phyloP scores from a whole-genome alignment of 441 rosid genomes.

The Populus hybrid region DNA sequence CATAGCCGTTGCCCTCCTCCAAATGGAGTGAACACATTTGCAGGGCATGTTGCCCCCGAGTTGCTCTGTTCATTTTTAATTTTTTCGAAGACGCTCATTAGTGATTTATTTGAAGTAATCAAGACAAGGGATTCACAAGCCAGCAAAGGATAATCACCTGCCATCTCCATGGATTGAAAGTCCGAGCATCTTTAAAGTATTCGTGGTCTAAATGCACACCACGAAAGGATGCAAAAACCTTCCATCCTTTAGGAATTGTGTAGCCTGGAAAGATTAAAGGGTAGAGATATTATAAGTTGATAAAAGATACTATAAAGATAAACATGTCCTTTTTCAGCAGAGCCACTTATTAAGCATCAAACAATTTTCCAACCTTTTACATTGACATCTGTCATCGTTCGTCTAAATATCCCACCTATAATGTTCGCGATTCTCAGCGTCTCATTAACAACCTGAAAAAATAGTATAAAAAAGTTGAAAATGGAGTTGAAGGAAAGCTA shows the following conservation, averaged over 20 bases:
- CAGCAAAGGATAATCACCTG: slow-evolving; percentile 43
- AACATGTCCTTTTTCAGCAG: not conserved
- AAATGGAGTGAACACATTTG: slow-evolving; percentile 71
- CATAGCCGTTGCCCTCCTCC: slow-evolving; percentile 94
- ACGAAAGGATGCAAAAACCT: slow-evolving; percentile 80
- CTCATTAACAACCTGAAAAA: slow-evolving; percentile 77
- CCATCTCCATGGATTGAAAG: slow-evolving; percentile 99
- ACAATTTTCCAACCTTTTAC: slow-evolving; percentile 55
- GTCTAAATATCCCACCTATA: slow-evolving; percentile 82
- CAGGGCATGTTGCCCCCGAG: slow-evolving; percentile 46
- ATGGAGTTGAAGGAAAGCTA: not conserved
- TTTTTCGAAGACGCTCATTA: not conserved
- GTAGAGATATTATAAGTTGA: not conserved
- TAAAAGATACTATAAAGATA: not conserved
- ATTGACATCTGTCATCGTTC: slow-evolving; percentile 65
- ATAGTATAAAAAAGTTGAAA: no score
- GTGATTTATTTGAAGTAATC: not conserved
- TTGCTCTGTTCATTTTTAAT: slow-evolving; percentile 38
- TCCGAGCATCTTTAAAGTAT: slow-evolving; percentile 78
- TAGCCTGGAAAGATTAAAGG: slow-evolving; percentile 41
- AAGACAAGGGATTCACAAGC: not conserved
- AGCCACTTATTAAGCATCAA: not conserved
- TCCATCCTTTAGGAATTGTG: slow-evolving; percentile 91
- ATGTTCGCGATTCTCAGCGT: slow-evolving; percentile 90
- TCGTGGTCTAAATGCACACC: slow-evolving; percentile 84